A percentile compares a stretch with the other conserved stretches of the same genome.
Conservation (phyloP, 2,329 filamentous ascomycete genomes). For the Xylaria sp. region DNA sequence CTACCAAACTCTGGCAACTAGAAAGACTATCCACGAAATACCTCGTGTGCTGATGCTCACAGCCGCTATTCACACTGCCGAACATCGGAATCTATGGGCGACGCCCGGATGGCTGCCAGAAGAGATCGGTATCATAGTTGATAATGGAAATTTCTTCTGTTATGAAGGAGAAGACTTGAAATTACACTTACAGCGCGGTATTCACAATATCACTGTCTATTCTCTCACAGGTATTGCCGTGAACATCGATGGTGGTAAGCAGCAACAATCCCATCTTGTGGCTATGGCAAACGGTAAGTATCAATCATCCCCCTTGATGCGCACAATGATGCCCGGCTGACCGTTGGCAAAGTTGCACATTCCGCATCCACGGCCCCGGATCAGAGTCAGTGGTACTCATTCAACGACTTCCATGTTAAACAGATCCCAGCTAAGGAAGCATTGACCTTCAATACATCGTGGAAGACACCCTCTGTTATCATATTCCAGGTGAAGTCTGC, state of each 20-base stretch:
- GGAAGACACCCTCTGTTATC: conserved; percentile 92
- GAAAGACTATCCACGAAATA: conserved; percentile 84
- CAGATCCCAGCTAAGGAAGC: conserved; percentile 85
- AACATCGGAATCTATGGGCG: conserved; percentile 85
- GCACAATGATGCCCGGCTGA: conserved; percentile 42
- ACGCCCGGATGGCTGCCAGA: conserved; percentile 91
- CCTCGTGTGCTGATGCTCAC: conserved; percentile 92
- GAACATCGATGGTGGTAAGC: conserved; percentile 86
- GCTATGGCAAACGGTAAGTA: conserved; percentile 84
- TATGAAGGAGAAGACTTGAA: conserved; percentile 93
- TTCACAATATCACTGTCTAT: conserved; percentile 86
- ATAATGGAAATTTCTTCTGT: conserved; percentile 92
- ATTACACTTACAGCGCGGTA: conserved; percentile 80
- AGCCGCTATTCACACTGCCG: conserved; percentile 76
- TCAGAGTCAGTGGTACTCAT: conserved; percentile 88
- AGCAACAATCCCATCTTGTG: conserved; percentile 90
- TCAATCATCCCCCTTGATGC: background rate
- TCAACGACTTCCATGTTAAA: conserved; percentile 95
- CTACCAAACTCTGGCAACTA: conserved; percentile 87
- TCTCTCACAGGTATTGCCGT: conserved; percentile 90
- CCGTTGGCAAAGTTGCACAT: conserved; percentile 66
- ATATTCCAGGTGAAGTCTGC: conserved; percentile 85
- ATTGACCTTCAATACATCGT: conserved; percentile 85
- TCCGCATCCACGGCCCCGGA: conserved; percentile 68
- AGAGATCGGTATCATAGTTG: conserved; percentile 91